Evolutionary conservation across 1,284 basidiomycete species (phyloP), one percentile per base, ranked within the genome.

Genomic region (Tausonia pullulans): DNA sequence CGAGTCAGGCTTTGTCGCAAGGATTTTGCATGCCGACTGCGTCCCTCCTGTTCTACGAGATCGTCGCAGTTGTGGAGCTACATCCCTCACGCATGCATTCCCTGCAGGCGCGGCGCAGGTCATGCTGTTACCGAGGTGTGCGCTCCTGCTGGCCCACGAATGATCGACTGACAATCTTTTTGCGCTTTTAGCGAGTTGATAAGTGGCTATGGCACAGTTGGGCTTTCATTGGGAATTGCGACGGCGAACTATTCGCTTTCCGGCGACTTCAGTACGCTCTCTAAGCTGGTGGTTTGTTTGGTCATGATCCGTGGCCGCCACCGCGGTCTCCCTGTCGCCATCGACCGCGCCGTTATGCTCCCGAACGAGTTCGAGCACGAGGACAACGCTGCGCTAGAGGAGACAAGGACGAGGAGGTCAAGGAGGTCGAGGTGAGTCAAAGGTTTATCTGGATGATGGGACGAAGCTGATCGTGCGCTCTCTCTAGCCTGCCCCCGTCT

Each of bases 281-380:
- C 91, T 0, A 98, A 97, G 75, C 80, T 98, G 39, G 85, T 97
- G 62, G 74, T 97, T 27, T 85, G 83, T 69, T 73, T 81, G 4
- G 91, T 97, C 69, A 97, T 98, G 90, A 80, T 98, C 63, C 86
- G 94, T 68, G 94, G 94, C 7, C 82, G 93, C 10, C 94, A 98
- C 76, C 84, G 95, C 58, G 91, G 91, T 4, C 77, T 92, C 4
- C 88, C 89, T 0, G 86, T 88, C 14, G 90, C 91, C 14, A 92
- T 96, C 66, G 89, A 95, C 75, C 86, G 91, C 43, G 89, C 91
- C 1, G 81, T 89, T 61, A 80, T 88, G 74, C 78, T 89, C n/a
- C 87, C 87, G 1, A 78, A 78, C 64, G 84, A 86, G 68, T 83
- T 82, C 68, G 68, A 70, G 16, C 68, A 74, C 64, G 63, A 61